These are phyloP conservation scores for Haplographium delicatum DNA, from an alignment of 495 filamentous ascomycete species.

Conservation along the genomic window DNA sequence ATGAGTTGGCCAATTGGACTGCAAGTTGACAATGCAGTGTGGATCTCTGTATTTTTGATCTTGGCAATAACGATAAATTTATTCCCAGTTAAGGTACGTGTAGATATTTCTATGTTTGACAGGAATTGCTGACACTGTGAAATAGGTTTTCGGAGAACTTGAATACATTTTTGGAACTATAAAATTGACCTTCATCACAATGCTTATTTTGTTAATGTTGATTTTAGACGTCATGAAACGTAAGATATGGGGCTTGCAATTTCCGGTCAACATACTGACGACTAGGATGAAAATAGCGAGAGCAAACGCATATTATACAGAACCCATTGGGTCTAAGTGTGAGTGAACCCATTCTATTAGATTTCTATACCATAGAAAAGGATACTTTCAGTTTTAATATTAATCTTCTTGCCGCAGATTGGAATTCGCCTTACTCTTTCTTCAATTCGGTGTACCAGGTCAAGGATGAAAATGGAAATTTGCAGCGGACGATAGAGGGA, in stretches of 20 bases:
- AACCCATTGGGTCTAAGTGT: constrained; percentile 31
- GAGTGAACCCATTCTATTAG: constrained; percentile 18
- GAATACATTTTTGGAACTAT: constrained; percentile 43
- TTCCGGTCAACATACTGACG: constrained; percentile 12
- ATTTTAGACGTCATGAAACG: constrained; percentile 29
- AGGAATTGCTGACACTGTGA: background rate
- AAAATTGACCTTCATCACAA: constrained; percentile 41
- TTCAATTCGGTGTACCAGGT: constrained; percentile 29
- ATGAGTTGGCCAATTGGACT: constrained; percentile 33
- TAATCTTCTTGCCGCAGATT: constrained; percentile 22
- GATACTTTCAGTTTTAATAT: too few species aligned
- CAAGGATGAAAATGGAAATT: constrained; percentile 20
- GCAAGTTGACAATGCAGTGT: constrained; percentile 37
- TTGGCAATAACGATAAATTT: constrained; percentile 37
- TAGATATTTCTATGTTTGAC: background rate
- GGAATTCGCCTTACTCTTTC: constrained; percentile 34
- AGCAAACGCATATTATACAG: constrained; percentile 28
- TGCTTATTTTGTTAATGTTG: constrained; percentile 39
- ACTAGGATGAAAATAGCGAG: constrained; percentile 21
- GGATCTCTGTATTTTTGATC: constrained; percentile 36
- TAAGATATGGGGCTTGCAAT: constrained; percentile 10
- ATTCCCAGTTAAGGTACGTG: constrained; percentile 36
- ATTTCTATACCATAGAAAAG: too few species aligned
- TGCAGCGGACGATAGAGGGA: constrained; percentile 18
- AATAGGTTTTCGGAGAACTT: constrained; percentile 39